Base-by-base conservation (phyloP, 148 eudicot species). In the Suaeda aralocaspica region DNA sequence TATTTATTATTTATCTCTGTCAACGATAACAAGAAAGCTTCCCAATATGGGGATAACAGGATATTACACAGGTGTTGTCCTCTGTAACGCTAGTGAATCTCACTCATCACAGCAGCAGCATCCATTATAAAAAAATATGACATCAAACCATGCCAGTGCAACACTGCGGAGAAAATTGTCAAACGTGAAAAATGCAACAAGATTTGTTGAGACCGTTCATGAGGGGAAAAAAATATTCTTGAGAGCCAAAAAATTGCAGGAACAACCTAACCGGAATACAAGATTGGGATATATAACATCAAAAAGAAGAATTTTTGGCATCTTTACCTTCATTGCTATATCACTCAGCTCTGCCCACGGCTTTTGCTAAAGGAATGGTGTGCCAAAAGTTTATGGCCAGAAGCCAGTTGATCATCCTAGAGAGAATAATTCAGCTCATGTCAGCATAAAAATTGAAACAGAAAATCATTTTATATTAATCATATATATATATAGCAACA, bases 311-410 rank as follows among this genome's bases (percentile, higher is more conserved):
- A 5, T 12, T 29, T 48, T 25, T 10, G 50, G 57, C 62, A 36
- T 4, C 8, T 36, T 60, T 52, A 77, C 80, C 80, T 24, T 64
- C 56, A 45, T 41, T 28, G 68, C 12, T 25, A 21, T n/a, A 39
- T 18, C 13, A 31, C 22, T 66, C 64, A 72, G 79, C 73, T 89
- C 69, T 82, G 84, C 29, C 92, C 97, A 62, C 72, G 89, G 74
- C 88, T 87, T 84, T 81, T 89, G 79, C 87, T 94, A 76, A 94
- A 91, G 72, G 98, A 94, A 73, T 91, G 87, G 29, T 80, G 92
- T 22, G 97, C 75, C 71, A 91, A 71, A 74, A 89, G 92, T 71
- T 91, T 94, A 55, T 78, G 77, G 64, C 85, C 81, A 49, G 94
- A 69, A 67, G 89, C 64, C 30, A 33, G 79, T 66, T 84, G 88